phyloP scores from a whole-genome alignment of 2,329 filamentous ascomycete genomes.

The Pseudogymnoascus sp. region DNA sequence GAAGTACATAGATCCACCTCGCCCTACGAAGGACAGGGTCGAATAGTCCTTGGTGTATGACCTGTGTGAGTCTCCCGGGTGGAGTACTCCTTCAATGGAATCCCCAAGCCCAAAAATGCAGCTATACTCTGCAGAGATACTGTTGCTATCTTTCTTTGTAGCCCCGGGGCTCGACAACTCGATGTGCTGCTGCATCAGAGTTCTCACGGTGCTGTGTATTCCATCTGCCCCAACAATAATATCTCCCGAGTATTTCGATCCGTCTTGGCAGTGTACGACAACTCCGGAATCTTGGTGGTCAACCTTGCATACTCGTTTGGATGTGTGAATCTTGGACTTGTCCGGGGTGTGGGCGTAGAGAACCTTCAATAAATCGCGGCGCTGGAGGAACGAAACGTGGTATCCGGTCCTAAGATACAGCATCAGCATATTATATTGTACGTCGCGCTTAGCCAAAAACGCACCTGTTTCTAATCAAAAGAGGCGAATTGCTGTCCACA shows the following conservation, averaged over 20 bases:
- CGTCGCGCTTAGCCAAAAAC: background rate
- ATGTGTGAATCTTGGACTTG: conserved; percentile 15
- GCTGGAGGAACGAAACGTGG: conserved; percentile 10
- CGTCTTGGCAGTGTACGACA: conserved; percentile 19
- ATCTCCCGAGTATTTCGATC: conserved; percentile 17
- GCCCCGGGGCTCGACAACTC: conserved; percentile 4
- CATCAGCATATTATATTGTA: background rate
- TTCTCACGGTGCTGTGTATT: conserved; percentile 19
- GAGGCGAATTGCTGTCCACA: conserved; percentile 17
- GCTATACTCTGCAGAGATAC: conserved; percentile 22
- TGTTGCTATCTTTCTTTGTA: conserved; percentile 12
- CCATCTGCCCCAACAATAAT: conserved; percentile 25
- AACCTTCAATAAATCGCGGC: conserved; percentile 12
- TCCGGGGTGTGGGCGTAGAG: conserved; percentile 20
- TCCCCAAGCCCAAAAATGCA: conserved; percentile 21
- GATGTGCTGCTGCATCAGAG: conserved; percentile 16
- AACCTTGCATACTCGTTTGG: conserved; percentile 16
- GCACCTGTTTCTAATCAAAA: conserved; percentile 11
- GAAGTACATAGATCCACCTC: conserved; percentile 14
- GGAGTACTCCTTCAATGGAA: conserved; percentile 10
- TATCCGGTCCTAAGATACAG: conserved; percentile 19
- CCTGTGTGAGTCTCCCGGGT: conserved; percentile 11
- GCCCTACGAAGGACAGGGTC: conserved; percentile 14
- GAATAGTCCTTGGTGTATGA: conserved; percentile 13
- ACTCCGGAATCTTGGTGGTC: conserved; percentile 13